These are phyloP conservation scores for Aspergillus steynii DNA, from an alignment of 495 filamentous ascomycete species.

Conservation along the genomic window DNA sequence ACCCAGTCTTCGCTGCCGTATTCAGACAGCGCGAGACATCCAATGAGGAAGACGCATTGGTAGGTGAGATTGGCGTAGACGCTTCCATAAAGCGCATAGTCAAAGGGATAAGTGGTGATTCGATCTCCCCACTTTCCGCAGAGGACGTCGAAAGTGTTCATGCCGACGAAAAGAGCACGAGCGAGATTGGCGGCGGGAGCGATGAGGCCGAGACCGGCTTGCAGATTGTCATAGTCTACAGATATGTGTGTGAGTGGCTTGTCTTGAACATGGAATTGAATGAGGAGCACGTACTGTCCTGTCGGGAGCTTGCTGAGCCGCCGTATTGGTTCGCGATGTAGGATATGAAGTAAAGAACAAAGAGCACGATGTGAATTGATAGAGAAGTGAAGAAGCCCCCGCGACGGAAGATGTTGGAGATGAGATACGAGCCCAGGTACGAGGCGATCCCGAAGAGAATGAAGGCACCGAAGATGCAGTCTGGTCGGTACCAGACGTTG, in stretches of 20 bases:
- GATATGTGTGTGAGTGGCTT: neutral
- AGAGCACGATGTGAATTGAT: neutral
- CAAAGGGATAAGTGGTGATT: conserved; percentile 3
- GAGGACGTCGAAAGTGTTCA: conserved; percentile 12
- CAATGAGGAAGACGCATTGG: neutral
- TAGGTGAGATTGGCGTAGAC: neutral
- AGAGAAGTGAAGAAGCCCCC: neutral
- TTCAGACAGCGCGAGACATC: neutral
- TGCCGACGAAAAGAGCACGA: conserved; percentile 8
- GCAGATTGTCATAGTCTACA: neutral
- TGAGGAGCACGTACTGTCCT: neutral
- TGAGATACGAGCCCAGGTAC: conserved; percentile 8
- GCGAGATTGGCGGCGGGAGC: conserved; percentile 10
- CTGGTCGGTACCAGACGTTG: conserved; percentile 9
- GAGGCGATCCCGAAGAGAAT: conserved; percentile 11
- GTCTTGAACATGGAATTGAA: too few species aligned
- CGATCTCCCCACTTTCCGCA: conserved; percentile 10
- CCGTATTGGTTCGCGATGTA: neutral
- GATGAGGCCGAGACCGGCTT: conserved; percentile 9
- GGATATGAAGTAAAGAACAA: neutral
- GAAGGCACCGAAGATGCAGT: conserved; percentile 7
- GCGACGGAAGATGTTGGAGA: neutral
- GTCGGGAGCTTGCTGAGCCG: neutral
- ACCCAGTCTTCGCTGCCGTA: neutral
- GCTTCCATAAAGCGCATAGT: neutral